phyloP scores from a whole-genome alignment of 2,329 filamentous ascomycete species.

The Penicillium corylophilum region DNA sequence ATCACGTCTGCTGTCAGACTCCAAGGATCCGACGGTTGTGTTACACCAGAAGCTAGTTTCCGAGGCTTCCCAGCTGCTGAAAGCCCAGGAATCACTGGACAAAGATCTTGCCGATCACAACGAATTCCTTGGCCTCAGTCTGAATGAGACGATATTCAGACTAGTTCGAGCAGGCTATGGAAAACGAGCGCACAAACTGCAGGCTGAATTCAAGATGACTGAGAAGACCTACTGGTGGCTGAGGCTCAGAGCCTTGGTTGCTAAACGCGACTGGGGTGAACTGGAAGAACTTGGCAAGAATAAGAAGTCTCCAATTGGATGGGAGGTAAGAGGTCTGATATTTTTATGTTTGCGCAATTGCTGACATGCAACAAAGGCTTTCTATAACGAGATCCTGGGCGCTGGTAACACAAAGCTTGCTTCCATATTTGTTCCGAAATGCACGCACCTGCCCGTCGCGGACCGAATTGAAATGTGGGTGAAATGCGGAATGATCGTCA shows the following conservation, averaged over 20 bases:
- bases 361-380: slow-evolving; percentile 64
- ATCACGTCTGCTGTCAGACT: slow-evolving; percentile 77
- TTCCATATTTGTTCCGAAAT: slow-evolving; percentile 82
- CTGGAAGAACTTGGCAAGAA: slow-evolving; percentile 76
- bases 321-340: slow-evolving; percentile 67
- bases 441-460: slow-evolving; percentile 65
- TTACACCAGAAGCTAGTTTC: slow-evolving; percentile 74
- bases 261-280: slow-evolving; percentile 87
- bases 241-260: slow-evolving; percentile 81
- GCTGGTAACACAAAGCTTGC: slow-evolving; percentile 90
- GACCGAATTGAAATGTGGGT: slow-evolving; percentile 90
- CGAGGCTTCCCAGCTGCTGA: slow-evolving; percentile 75
- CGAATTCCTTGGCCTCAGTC: slow-evolving; percentile 75
- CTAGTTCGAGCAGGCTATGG: slow-evolving; percentile 78
- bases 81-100: slow-evolving; percentile 84
- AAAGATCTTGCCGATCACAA: slow-evolving; percentile 67
- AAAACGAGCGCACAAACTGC: slow-evolving; percentile 81
- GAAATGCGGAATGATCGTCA: slow-evolving; percentile 85
- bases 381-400: slow-evolving; percentile 83
- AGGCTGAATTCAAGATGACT: slow-evolving; percentile 87
- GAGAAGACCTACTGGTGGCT: slow-evolving; percentile 90
- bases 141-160: slow-evolving; percentile 91
- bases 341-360: slow-evolving; percentile 14
- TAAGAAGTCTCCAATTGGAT: slow-evolving; percentile 88
- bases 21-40: slow-evolving; percentile 65